These are phyloP conservation scores for Chionographis japonica DNA, from an alignment of 106 monocot genomes.

Conservation along the genomic window DNA sequence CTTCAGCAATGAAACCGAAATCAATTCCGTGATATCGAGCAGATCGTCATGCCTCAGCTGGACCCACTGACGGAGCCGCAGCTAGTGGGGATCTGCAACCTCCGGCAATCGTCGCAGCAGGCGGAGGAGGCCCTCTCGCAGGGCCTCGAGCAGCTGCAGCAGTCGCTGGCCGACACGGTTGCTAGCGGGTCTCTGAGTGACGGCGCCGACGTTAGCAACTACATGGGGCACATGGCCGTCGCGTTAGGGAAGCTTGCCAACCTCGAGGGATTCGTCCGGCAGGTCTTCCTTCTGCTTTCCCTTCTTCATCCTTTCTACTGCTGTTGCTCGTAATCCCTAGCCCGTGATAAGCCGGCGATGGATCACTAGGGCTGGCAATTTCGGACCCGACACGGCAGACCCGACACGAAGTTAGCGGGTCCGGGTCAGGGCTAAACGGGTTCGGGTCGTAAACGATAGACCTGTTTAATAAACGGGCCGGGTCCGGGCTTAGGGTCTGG, in stretches of 20 bases:
- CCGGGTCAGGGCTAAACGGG: no score
- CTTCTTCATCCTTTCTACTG: no score
- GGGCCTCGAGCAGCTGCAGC: conserved; percentile 55
- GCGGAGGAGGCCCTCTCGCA: conserved; percentile 67
- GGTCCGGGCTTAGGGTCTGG: no score
- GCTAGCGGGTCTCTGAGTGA: conserved; percentile 33
- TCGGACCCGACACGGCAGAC: no score
- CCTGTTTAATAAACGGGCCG: no score
- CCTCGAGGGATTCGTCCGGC: conserved; percentile 61
- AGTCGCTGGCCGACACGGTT: conserved; percentile 54
- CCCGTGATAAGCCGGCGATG: no score
- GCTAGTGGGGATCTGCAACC: conserved; percentile 44
- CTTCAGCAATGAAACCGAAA: no score
- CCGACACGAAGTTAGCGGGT: no score
- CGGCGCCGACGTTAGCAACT: conserved; percentile 22
- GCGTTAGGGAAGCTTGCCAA: conserved; percentile 55
- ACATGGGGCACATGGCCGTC: conserved; percentile 61
- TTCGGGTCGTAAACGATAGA: no score
- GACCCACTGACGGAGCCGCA: conserved; percentile 74
- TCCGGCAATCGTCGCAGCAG: conserved; percentile 68
- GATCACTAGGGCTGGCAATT: no score
- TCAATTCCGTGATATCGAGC: not conserved
- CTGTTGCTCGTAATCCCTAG: no score
- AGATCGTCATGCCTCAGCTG: conserved; percentile 47
- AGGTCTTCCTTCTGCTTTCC: conserved; percentile 26